Percentiles rank a stretch among this genome's conserved stretches.
Evolutionary conservation across 345 rosid species (phyloP).

Genomic region (Microthlaspi erraticum): DNA sequence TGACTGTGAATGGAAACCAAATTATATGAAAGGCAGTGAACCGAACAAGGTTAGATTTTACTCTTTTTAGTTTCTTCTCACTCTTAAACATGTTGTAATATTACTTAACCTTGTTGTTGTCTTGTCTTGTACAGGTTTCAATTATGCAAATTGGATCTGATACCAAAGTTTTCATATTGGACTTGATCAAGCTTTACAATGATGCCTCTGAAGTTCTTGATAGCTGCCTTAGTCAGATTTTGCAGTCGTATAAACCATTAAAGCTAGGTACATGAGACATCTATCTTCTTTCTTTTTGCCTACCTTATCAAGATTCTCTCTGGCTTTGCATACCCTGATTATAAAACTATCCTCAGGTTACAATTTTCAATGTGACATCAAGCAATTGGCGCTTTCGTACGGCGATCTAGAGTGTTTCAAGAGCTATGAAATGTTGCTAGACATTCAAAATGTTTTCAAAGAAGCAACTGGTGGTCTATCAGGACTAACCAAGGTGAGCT

Average conservation of each 20-base stretch:
- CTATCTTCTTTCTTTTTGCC: constrained; percentile 14
- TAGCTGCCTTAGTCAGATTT: constrained; percentile 70
- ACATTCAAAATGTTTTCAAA: constrained; percentile 74
- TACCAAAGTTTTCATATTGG: constrained; percentile 73
- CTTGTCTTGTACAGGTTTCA: constrained; percentile 70
- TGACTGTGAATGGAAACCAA: constrained; percentile 99
- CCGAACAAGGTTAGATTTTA: constrained; percentile 66
- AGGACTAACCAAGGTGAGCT: constrained; percentile 77
- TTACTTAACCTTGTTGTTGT: constrained; percentile 12
- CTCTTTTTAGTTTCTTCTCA: constrained; percentile 7
- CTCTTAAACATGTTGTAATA: constrained; percentile 8
- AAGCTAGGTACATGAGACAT: constrained; percentile 75
- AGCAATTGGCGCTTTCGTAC: constrained; percentile 69
- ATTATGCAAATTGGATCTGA: constrained; percentile 90
- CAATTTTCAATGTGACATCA: constrained; percentile 80
- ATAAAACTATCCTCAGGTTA: constrained; percentile 61
- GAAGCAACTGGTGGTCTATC: constrained; percentile 80
- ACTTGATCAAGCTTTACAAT: constrained; percentile 77
- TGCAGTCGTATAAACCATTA: constrained; percentile 69
- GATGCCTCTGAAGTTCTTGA: constrained; percentile 70
- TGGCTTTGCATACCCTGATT: constrained; percentile 4
- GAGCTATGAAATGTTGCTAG: constrained; percentile 81
- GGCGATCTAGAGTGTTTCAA: constrained; percentile 79
- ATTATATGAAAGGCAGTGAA: constrained; percentile 69
- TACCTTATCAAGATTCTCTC: background rate